phyloP scores from a whole-genome alignment of 2,329 filamentous ascomycete genomes.

The Tolypocladium inflatum region DNA sequence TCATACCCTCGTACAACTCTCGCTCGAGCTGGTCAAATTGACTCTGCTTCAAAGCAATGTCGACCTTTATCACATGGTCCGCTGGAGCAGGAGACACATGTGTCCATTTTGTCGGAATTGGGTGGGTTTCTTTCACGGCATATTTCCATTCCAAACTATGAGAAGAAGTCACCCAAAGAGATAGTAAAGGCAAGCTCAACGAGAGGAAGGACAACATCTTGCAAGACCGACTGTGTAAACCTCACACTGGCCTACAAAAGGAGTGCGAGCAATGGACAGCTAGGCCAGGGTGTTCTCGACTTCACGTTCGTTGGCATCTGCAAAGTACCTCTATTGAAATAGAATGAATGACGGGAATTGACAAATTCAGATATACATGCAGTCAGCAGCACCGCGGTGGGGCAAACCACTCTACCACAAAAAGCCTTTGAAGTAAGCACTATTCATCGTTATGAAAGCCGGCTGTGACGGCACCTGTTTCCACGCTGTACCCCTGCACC shows the following conservation, averaged over 20 bases:
- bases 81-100: neutral
- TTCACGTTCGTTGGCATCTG: neutral
- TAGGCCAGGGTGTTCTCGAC: neutral
- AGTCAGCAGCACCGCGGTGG: neutral
- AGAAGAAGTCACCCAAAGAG: neutral
- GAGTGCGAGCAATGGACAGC: neutral
- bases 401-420: neutral
- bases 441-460: neutral
- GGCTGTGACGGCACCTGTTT: neutral
- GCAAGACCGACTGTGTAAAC: neutral
- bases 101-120: neutral
- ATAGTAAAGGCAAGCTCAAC: neutral
- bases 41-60: neutral
- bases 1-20: neutral
- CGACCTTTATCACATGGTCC: neutral
- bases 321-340: neutral
- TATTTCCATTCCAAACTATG: neutral
- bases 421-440: neutral
- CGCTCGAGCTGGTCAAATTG: neutral
- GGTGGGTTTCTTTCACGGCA: neutral
- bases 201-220: neutral
- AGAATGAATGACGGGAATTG: neutral
- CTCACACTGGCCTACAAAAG: neutral
- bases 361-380: neutral
- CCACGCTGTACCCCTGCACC: neutral